Evolutionary conservation across 805 yeast species (phyloP), one percentile per base, ranked within the genome.

Genomic region (Candida dajiaensis): DNA sequence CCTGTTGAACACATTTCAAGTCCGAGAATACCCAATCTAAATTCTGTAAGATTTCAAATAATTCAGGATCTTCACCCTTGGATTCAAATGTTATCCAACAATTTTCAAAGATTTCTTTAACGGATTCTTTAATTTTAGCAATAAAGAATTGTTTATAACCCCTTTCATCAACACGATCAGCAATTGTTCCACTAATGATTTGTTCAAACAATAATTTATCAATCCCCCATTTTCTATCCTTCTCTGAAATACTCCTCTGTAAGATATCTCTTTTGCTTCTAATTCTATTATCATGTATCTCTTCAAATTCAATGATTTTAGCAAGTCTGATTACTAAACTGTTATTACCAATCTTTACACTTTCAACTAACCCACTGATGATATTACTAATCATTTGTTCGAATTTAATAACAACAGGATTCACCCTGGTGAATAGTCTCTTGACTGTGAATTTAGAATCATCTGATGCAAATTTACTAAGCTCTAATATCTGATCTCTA

Each of bases 11-110:
- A 47, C 83, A 76, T 26, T 74, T 65, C 46, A 94, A 67, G 57
- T 92, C 97, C 53, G 84, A 83, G 62, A 84, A 88, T 18, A 89
- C 76, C 90, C 97, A 92, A 47, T 81, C 83, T 46, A 90, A 66
- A 53, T 85, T 80, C 36, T 83, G 83, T 47, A 86, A 71, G 1
- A 89, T 80, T 16, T 72, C 73, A 64, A 81, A 78, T 35, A 73
- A 18, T 38, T 50, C 47, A 16, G 37, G 45, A 1, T 39, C 73
- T 39, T 60, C 68, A 19, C 67, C 71, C 18, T 63, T 67, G 4
- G 74, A 77, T 22, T 65, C 68, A 59, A 72, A 82, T 48, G 74
- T 74, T 48, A 74, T 77, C 56, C 71, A 74, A 68, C 89, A 81
- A 48, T 81, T 78, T 31, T 74, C 69, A 67, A 89, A 89, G 37